Evolutionary conservation across 306 rosid species (phyloP).

Genomic region (Hippophae tibetana): DNA sequence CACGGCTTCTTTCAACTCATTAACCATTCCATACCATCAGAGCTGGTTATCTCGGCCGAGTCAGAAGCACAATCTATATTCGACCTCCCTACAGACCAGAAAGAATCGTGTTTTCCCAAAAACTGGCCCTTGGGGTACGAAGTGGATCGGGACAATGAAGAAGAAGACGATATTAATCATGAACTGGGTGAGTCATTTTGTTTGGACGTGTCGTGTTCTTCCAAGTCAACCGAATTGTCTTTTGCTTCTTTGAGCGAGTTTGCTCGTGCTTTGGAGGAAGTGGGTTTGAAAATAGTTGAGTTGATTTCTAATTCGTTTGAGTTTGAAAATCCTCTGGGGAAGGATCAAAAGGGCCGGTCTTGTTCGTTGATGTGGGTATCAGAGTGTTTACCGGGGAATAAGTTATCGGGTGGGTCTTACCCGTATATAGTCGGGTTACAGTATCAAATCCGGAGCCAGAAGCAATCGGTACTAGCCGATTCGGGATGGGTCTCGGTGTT

Average conservation of each 20-base stretch:
- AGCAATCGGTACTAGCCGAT: conserved; percentile 47
- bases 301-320: conserved; percentile 33
- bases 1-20: conserved; percentile 71
- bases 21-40: conserved; percentile 37
- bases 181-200: conserved; percentile 52
- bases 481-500: conserved; percentile 67
- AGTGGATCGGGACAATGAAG: conserved; percentile 22
- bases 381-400: conserved; percentile 20
- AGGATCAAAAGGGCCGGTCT: conserved; percentile 31
- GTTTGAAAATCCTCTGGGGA: conserved; percentile 32
- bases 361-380: conserved; percentile 53
- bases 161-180: conserved; percentile 2
- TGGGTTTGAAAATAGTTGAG: conserved; percentile 54
- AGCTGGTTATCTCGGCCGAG: conserved; percentile 69
- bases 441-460: conserved; percentile 56
- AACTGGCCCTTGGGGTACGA: conserved; percentile 76
- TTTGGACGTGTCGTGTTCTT: conserved; percentile 31
- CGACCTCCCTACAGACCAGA: conserved; percentile 35
- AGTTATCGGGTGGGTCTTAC: conserved; percentile 46
- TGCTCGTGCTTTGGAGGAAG: conserved; percentile 37
- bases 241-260: conserved; percentile 37
- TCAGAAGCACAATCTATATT: conserved; percentile 55
- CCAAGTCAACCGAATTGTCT: conserved; percentile 31
- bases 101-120: conserved; percentile 34
- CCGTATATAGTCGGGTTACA: conserved; percentile 65